phyloP scores from a whole-genome alignment of 78 protist genomes.

The Isochrysis galbana region DNA sequence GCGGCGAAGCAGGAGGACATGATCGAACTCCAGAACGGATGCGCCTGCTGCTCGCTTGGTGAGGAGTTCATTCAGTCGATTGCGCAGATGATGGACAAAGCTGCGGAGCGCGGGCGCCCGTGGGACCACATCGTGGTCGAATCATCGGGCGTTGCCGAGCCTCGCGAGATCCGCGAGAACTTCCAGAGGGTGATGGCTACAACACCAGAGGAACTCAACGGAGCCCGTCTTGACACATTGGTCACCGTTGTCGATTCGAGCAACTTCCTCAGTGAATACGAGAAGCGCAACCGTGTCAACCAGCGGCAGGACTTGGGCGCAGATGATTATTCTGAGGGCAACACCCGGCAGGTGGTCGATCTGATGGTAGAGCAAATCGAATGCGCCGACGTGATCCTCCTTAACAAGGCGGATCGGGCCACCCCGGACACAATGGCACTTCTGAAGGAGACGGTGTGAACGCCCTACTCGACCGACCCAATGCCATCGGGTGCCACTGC shows the following conservation, averaged over 20 bases:
- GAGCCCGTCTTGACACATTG: conserved; percentile 20
- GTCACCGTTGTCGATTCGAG: conserved; percentile 48
- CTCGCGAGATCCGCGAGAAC: conserved; percentile 33
- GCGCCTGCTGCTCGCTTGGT: conserved; percentile 78
- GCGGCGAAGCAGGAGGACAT: conserved; percentile 7
- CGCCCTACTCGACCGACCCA: too few relatives aligned
- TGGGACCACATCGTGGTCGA: conserved; percentile 55
- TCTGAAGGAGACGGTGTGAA: neutral
- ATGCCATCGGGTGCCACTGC: too few relatives aligned
- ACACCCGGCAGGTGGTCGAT: conserved; percentile 64
- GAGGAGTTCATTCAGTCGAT: conserved; percentile 13
- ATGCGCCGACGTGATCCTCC: conserved; percentile 82
- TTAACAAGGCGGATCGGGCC: conserved; percentile 77
- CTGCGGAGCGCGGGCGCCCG: neutral
- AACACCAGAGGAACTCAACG: neutral
- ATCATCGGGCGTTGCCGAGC: conserved; percentile 41
- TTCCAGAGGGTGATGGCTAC: neutral
- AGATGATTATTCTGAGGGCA: neutral
- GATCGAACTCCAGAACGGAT: conserved; percentile 87
- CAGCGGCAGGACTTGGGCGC: neutral
- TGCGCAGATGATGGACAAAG: neutral
- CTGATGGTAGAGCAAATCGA: conserved; percentile 90
- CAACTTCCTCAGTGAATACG: neutral
- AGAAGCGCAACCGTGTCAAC: neutral
- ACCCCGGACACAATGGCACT: neutral